These are phyloP conservation scores for Zymoseptoria passerinii DNA, from an alignment of 2,329 filamentous ascomycete genomes.

Conservation along the genomic window DNA sequence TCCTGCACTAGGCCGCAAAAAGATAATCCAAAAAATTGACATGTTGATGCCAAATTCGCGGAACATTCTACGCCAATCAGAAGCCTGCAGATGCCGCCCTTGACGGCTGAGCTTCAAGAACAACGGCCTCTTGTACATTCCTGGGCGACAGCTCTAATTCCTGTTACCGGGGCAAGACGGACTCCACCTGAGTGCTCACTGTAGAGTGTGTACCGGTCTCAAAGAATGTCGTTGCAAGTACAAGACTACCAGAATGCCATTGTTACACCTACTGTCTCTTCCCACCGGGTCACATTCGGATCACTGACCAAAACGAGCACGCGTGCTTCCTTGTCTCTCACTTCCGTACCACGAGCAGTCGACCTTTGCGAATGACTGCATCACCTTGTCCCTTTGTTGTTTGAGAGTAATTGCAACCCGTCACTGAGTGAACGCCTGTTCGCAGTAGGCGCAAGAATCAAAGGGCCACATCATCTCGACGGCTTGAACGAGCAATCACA, in stretches of 20 bases:
- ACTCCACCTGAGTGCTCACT: not conserved
- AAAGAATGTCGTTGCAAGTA: slow-evolving; percentile 5
- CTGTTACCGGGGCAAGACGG: slow-evolving; percentile 19
- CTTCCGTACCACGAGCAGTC: slow-evolving; percentile 12
- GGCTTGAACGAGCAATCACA: slow-evolving; percentile 16
- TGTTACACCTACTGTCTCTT: slow-evolving; percentile 24
- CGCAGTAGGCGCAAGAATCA: slow-evolving; percentile 14
- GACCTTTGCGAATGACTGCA: slow-evolving; percentile 12
- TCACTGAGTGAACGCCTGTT: slow-evolving; percentile 10
- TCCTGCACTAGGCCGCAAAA: not conserved
- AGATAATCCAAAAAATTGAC: not conserved
- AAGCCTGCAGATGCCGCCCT: not conserved
- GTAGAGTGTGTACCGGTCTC: not conserved
- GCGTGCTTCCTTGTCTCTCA: slow-evolving; percentile 9
- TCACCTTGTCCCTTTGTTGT: slow-evolving; percentile 14
- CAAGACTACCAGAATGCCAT: slow-evolving; percentile 16
- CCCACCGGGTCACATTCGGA: slow-evolving; percentile 7
- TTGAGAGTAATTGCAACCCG: slow-evolving; percentile 15
- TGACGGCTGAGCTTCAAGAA: not conserved
- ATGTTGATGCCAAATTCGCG: not conserved
- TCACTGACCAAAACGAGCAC: slow-evolving; percentile 7
- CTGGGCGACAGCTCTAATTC: slow-evolving; percentile 4
- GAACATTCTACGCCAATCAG: not conserved
- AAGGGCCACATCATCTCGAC: slow-evolving; percentile 14
- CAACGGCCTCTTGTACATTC: slow-evolving; percentile 6